A percentile compares a stretch with the other conserved stretches of the same genome.
Conservation (phyloP, 2,329 filamentous ascomycete species). For the Aspergillus ochraceus region DNA sequence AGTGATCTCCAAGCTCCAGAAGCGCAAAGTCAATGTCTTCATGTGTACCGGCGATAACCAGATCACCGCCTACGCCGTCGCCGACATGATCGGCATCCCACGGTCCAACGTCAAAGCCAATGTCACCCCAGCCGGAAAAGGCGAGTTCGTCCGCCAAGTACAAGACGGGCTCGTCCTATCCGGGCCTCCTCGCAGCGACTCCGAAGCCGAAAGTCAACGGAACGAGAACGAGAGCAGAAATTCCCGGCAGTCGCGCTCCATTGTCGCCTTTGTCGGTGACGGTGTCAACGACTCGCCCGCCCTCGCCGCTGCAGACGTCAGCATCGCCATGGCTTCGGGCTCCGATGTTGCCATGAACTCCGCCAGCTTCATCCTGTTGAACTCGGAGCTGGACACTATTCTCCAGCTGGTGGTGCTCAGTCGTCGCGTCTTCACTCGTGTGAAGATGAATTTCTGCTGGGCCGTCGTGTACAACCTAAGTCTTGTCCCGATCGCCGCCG, state of each 20-base stretch:
- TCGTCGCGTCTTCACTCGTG: constrained; percentile 69
- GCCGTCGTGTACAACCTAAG: constrained; percentile 78
- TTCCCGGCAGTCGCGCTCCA: constrained; percentile 40
- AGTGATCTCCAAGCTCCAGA: constrained; percentile 65
- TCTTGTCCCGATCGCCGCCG: constrained; percentile 78
- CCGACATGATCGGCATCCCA: constrained; percentile 71
- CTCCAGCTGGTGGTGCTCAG: constrained; percentile 73
- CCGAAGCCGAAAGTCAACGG: constrained; percentile 12
- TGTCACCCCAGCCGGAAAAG: constrained; percentile 80
- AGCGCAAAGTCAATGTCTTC: constrained; percentile 72
- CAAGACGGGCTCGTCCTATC: constrained; percentile 25
- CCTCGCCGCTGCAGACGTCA: constrained; percentile 75
- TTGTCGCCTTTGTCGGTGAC: constrained; percentile 82
- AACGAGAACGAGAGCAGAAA: background rate
- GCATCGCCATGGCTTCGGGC: constrained; percentile 77
- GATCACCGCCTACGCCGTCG: constrained; percentile 81
- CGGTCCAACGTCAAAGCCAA: constrained; percentile 76
- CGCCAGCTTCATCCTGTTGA: constrained; percentile 77
- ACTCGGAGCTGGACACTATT: constrained; percentile 67
- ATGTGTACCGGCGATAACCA: constrained; percentile 92
- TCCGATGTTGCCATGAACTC: constrained; percentile 81
- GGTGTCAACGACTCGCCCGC: constrained; percentile 86
- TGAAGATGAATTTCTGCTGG: constrained; percentile 85
- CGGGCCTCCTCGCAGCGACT: background rate
- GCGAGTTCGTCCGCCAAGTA: constrained; percentile 42